Evolutionary conservation across 2,329 filamentous ascomycete species (phyloP), one percentile per base, ranked within the genome.

Genomic region (Xylariaceae sp.): DNA sequence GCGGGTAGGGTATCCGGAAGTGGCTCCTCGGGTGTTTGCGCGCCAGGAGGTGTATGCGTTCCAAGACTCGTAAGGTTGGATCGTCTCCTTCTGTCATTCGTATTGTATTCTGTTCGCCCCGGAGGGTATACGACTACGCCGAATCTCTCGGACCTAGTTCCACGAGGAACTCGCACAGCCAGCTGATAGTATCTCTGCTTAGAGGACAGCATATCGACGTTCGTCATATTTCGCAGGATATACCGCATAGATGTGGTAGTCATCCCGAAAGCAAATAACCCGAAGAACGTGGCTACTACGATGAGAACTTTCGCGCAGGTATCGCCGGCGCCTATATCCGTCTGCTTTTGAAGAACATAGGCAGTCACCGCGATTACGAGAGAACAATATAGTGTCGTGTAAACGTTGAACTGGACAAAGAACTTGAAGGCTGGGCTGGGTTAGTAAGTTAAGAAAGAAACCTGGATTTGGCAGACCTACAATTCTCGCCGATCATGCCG

Each of bases 341-440:
- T 73, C 55, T 84, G 77, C 56, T 85, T 80, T 2, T 78, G 80
- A 2, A 92, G 73, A 61, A 86, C 87, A 56, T 88, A 82, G 2
- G 84, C 86, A 61, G 85, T 77, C 0, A 87, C 79, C 18, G 85
- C 81, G 53, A 95, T 74, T 8, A 82, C 74, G 60, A 89, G 82
- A 2, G 78, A 73, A 65, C 87, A 91, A 66, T 87, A 90, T 3
- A 90, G 67, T 3, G 84, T 76, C 1, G 85, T 85, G 72, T 94
- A 96, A 49, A 84, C 81, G 13, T 86, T 85, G 70, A 97, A 96
- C 66, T 97, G 94, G 9, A 92, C 78, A 70, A 99, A 97, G 74
- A 90, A 97, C 68, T 97, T 97, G 77, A 93, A 92, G 2, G 88
- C 82, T 85, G 59, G 8, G 44, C n/a, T 79, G 1, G 5, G 23